These are phyloP conservation scores for Alloteropsis semialata DNA, from an alignment of 176 grass and related monocot genomes.

Conservation along the genomic window DNA sequence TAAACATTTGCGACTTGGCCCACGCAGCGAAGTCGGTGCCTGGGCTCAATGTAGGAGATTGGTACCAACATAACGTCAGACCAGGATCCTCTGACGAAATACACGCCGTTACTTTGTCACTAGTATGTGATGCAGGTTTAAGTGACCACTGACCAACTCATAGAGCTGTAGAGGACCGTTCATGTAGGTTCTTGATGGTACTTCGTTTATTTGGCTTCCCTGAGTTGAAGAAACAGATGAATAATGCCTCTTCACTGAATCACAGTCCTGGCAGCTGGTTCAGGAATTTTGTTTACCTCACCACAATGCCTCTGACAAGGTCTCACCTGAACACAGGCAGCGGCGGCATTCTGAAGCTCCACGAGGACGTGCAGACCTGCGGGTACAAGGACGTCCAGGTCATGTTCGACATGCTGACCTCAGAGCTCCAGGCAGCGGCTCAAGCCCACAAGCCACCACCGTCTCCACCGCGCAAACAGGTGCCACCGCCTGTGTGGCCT, in stretches of 20 bases:
- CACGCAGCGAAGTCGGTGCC: not conserved
- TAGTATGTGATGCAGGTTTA: too few relatives aligned
- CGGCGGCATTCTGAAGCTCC: constrained; percentile 66
- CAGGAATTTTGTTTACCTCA: not conserved
- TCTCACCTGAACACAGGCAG: constrained; percentile 44
- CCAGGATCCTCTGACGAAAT: too few relatives aligned
- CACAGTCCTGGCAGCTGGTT: not conserved
- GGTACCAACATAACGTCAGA: too few relatives aligned
- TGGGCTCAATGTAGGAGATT: too few relatives aligned
- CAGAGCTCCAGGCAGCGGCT: constrained; percentile 58
- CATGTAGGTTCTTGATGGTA: not conserved
- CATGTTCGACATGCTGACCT: constrained; percentile 87
- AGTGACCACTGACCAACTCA: too few relatives aligned
- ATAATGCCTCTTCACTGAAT: not conserved
- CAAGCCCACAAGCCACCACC: constrained; percentile 3
- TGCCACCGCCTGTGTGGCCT: not conserved
- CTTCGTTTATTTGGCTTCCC: not conserved
- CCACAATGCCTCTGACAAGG: not conserved
- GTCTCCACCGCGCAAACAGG: not conserved
- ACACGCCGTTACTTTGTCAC: too few relatives aligned
- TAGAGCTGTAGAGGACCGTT: too few relatives aligned
- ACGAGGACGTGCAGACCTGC: constrained; percentile 78
- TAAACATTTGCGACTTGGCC: not conserved
- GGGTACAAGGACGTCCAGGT: constrained; percentile 88
- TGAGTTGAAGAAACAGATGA: not conserved